Evolutionary conservation across 129 eudicot species (phyloP).

Genomic region (Chrysanthemum seticuspe): DNA sequence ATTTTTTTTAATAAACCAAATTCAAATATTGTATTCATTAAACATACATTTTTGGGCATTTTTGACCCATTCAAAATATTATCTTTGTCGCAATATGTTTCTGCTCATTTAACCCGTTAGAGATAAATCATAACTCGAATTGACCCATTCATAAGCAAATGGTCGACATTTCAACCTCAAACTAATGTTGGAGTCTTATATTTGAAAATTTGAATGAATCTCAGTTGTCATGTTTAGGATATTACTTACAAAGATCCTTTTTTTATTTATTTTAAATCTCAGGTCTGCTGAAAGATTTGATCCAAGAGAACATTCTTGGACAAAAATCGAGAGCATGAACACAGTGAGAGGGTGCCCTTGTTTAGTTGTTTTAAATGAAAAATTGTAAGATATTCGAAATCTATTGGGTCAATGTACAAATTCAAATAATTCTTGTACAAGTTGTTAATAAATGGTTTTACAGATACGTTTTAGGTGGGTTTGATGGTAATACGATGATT

Average conservation of each 20-base stretch:
- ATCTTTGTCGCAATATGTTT: background rate
- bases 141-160: background rate
- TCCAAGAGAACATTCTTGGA: conserved; percentile 90
- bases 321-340: conserved; percentile 57
- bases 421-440: background rate
- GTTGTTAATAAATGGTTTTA: conserved; percentile 7
- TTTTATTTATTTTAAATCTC: conserved; percentile 7
- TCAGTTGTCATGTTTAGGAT: too few species aligned
- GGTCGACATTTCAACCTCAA: too few species aligned
- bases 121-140: background rate
- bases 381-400: conserved; percentile 55
- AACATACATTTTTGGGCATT: too few species aligned
- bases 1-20: too few species aligned
- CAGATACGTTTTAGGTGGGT: conserved; percentile 82
- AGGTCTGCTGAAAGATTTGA: conserved; percentile 92
- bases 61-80: too few species aligned
- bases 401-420: too few species aligned
- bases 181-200: too few species aligned
- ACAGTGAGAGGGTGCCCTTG: conserved; percentile 69
- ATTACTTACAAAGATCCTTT: background rate
- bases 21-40: too few species aligned
- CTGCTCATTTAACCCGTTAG: background rate
- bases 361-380: conserved; percentile 60
- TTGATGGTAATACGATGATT: conserved; percentile 55
- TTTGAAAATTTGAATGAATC: too few species aligned